Evolutionary conservation across 305 asterid species (phyloP).

Genomic region (Ruellia speciosa): DNA sequence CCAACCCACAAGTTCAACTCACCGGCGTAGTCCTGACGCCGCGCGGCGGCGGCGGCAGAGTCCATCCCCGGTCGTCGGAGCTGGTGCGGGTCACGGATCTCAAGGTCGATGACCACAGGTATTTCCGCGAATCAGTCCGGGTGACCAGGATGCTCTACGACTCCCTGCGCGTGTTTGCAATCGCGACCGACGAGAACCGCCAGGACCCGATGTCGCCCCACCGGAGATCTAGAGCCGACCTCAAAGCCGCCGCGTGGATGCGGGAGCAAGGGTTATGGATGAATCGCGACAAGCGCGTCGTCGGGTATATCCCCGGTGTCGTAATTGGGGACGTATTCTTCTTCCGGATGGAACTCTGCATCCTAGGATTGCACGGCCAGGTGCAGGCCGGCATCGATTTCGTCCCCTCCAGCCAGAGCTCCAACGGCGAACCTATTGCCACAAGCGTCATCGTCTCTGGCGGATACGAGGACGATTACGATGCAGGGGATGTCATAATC

Average conservation of each 20-base stretch:
- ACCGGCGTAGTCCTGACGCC: conserved; percentile 26
- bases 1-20: conserved; percentile 20
- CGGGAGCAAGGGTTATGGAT: conserved; percentile 49
- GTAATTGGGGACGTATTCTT: conserved; percentile 69
- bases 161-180: conserved; percentile 54
- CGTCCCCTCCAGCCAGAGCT: conserved; percentile 57
- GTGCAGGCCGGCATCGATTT: conserved; percentile 89
- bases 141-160: conserved; percentile 60
- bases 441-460: conserved; percentile 84
- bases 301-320: conserved; percentile 76
- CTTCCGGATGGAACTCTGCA: conserved; percentile 77
- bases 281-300: conserved; percentile 71
- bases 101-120: conserved; percentile 39
- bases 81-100: conserved; percentile 63
- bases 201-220: conserved; percentile 12
- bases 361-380: conserved; percentile 86
- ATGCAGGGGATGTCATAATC: conserved; percentile 54
- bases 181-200: conserved; percentile 38
- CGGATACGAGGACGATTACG: conserved; percentile 91
- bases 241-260: conserved; percentile 49
- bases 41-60: conserved; percentile 25
- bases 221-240: conserved; percentile 39
- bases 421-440: conserved; percentile 86
- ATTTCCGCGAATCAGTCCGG: conserved; percentile 43
- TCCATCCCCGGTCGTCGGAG: conserved; percentile 49